phyloP scores from a whole-genome alignment of 139 green algal genomes.

The Asterochloris sp. region DNA sequence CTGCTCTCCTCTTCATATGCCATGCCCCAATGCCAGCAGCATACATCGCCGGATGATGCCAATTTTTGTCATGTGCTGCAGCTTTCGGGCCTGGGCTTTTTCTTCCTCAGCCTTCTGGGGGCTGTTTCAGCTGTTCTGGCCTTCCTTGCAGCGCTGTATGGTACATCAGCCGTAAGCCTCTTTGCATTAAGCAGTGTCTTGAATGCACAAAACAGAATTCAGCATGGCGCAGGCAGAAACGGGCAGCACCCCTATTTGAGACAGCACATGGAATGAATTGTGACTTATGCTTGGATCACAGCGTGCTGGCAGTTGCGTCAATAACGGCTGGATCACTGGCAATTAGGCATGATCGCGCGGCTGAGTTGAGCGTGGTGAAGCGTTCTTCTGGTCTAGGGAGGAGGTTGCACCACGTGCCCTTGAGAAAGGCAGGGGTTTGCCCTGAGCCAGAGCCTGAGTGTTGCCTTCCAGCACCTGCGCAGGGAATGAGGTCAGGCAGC shows the following conservation, averaged over 20 bases:
- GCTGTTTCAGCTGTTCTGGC: conserved; percentile 26
- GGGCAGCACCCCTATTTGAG: too few relatives aligned
- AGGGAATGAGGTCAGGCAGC: neutral
- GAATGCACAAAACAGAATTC: too few relatives aligned
- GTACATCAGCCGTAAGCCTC: conserved; percentile 13
- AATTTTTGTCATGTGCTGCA: conserved; percentile 8
- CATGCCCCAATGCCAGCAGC: neutral
- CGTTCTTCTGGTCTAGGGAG: conserved; percentile 10
- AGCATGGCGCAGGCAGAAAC: too few relatives aligned
- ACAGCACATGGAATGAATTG: too few relatives aligned
- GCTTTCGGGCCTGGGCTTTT: conserved; percentile 30
- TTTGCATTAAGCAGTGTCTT: conserved; percentile 9
- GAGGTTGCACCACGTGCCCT: conserved; percentile 31
- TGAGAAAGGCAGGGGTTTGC: conserved; percentile 43
- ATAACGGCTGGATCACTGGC: neutral
- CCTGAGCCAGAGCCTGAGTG: conserved; percentile 46
- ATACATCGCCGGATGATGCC: neutral
- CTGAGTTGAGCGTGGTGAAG: conserved; percentile 6
- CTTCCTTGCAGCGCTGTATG: conserved; percentile 37
- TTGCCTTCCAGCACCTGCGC: conserved; percentile 62
- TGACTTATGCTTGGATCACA: neutral
- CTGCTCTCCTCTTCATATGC: neutral
- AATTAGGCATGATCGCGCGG: conserved; percentile 50
- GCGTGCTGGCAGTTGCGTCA: neutral
- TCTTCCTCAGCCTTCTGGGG: conserved; percentile 21